Percentiles rank a stretch among this genome's conserved stretches.
Conservation (phyloP, 164 flowering plant genomes). For the Vitis riparia region DNA sequence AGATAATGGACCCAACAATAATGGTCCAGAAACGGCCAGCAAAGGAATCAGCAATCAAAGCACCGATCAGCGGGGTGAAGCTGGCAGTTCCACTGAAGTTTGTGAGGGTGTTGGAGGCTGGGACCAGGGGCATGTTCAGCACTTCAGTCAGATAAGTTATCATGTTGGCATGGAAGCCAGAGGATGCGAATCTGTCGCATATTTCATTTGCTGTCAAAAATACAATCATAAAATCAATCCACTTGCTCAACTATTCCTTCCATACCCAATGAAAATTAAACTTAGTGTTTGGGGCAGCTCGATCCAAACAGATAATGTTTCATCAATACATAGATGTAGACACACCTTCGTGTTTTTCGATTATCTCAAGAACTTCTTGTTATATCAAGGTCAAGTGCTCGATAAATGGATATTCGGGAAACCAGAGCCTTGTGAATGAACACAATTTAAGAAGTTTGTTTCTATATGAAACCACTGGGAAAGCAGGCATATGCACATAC, state of each 20-base stretch:
- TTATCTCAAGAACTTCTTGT: no score
- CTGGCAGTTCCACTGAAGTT: slow-evolving; percentile 58
- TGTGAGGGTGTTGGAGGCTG: slow-evolving; percentile 64
- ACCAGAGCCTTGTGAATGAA: no score
- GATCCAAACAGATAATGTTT: no score
- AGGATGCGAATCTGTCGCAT: slow-evolving; percentile 56
- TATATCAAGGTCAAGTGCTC: no score
- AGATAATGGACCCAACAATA: slow-evolving; percentile 43
- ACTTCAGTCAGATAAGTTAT: slow-evolving; percentile 60
- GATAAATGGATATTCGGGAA: no score
- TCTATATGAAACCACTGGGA: no score
- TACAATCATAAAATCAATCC: neutral
- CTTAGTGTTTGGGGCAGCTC: no score
- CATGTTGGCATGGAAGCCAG: slow-evolving; percentile 69
- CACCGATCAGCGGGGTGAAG: slow-evolving; percentile 64
- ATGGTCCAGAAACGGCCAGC: slow-evolving; percentile 71
- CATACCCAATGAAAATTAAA: no score
- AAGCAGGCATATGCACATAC: no score
- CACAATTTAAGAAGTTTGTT: no score
- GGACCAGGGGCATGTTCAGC: slow-evolving; percentile 63
- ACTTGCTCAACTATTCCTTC: neutral
- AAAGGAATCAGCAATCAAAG: slow-evolving; percentile 60
- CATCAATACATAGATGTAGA: no score
- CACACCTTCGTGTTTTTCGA: no score
- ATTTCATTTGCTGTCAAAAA: slow-evolving; percentile 53